phyloP scores from a whole-genome alignment of 495 filamentous ascomycete genomes.

The Friedmanniomyces endolithicus region DNA sequence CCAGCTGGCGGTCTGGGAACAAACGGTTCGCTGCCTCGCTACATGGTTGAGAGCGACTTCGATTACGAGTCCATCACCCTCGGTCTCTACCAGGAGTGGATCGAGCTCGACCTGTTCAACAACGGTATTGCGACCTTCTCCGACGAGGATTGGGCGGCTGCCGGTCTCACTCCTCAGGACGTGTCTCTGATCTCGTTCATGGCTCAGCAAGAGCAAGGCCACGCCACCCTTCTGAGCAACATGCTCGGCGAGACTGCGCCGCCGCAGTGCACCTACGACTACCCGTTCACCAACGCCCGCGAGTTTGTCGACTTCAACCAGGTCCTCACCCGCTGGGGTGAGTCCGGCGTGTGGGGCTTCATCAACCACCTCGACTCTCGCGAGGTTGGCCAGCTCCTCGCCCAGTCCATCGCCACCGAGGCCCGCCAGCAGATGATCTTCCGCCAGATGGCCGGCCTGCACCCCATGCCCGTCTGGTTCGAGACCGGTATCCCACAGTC shows the following conservation, averaged over 20 bases:
- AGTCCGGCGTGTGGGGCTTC: conserved; percentile 68
- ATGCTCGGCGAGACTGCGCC: conserved; percentile 68
- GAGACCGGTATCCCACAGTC: conserved; percentile 70
- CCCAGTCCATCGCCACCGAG: conserved; percentile 71
- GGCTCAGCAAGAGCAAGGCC: conserved; percentile 75
- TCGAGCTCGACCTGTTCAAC: conserved; percentile 80
- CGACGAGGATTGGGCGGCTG: conserved; percentile 53
- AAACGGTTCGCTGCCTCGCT: conserved; percentile 63
- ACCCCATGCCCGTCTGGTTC: conserved; percentile 80
- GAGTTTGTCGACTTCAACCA: conserved; percentile 83
- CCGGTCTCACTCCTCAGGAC: conserved; percentile 56
- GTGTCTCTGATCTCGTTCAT: conserved; percentile 66
- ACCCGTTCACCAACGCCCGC: conserved; percentile 61
- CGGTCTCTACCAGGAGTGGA: conserved; percentile 70
- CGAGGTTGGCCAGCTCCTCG: conserved; percentile 57
- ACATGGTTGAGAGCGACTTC: conserved; percentile 37
- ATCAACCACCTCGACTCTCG: conserved; percentile 68
- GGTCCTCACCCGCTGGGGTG: conserved; percentile 70
- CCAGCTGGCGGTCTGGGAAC: conserved; percentile 68
- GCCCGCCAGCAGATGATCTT: conserved; percentile 82
- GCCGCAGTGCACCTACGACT: conserved; percentile 67
- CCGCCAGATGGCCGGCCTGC: conserved; percentile 72
- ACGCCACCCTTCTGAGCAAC: conserved; percentile 67
- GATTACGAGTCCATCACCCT: conserved; percentile 35
- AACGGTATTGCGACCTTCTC: conserved; percentile 61